Evolutionary conservation across 192 early-diverging fungal species (phyloP).

Genomic region (Thoreauomyces humboldtii): DNA sequence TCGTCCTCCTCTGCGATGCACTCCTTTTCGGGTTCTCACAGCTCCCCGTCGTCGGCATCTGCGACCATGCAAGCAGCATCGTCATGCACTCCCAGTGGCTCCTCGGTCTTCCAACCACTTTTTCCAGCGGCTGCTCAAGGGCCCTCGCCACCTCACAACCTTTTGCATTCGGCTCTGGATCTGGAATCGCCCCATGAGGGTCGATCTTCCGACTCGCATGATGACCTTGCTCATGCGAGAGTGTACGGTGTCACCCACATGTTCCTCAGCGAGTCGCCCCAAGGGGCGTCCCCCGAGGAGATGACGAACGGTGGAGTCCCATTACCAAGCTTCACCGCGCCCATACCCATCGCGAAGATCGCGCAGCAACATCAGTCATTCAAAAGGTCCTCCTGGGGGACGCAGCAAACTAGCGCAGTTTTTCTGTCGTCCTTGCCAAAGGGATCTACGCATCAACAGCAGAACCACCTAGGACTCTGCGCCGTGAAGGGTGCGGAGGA

Average conservation of each 20-base stretch:
- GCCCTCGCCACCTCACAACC: conserved; percentile 3
- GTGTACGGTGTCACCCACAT: conserved; percentile 13
- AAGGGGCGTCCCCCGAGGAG: neutral
- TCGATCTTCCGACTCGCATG: neutral
- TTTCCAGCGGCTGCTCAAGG: neutral
- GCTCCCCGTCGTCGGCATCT: neutral
- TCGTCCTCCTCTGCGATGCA: neutral
- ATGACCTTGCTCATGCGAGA: conserved; percentile 10
- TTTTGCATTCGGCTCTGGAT: conserved; percentile 20
- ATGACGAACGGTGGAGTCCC: neutral
- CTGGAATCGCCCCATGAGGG: conserved; percentile 10
- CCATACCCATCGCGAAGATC: neutral
- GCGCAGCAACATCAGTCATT: neutral
- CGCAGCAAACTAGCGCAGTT: too few relatives aligned
- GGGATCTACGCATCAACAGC: too few relatives aligned
- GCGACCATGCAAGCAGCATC: neutral
- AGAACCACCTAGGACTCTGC: too few relatives aligned
- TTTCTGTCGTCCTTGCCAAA: too few relatives aligned
- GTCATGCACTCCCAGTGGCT: neutral
- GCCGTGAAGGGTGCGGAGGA: too few relatives aligned
- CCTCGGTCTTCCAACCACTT: neutral
- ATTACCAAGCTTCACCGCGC: neutral
- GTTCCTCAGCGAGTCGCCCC: conserved; percentile 5
- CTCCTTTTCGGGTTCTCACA: neutral
- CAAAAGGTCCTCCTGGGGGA: neutral